Conservation (phyloP, 768 basidiomycete species). For the Trametes cingulata region DNA sequence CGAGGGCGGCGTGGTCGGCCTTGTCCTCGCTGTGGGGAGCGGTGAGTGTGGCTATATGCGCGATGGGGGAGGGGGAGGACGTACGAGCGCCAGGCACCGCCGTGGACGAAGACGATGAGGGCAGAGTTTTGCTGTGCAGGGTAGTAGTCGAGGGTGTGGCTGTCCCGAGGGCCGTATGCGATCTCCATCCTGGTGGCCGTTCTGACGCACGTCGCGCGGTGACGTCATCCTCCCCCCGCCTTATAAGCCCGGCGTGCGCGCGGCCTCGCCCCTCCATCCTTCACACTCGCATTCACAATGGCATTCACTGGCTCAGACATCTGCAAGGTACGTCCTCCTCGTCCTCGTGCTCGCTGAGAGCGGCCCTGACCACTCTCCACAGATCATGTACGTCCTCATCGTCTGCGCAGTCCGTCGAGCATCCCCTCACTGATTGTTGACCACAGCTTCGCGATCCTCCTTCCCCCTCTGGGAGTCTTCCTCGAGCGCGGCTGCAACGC, state of each 20-base stretch:
- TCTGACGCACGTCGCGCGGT: neutral
- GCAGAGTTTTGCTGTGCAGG: conserved; percentile 29
- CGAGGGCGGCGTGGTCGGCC: conserved; percentile 53
- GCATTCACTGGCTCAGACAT: conserved; percentile 73
- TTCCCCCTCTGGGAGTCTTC: conserved; percentile 88
- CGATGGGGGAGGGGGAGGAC: conserved; percentile 27
- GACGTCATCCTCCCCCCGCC: conserved; percentile 15
- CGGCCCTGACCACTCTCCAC: conserved; percentile 2
- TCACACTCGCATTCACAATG: conserved; percentile 44
- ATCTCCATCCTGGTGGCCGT: conserved; percentile 16
- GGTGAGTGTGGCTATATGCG: conserved; percentile 10
- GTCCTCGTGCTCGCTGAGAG: neutral
- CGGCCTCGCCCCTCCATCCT: conserved; percentile 11
- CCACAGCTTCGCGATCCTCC: conserved; percentile 61
- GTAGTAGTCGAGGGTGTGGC: conserved; percentile 60
- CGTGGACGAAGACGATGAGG: conserved; percentile 76
- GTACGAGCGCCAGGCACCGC: conserved; percentile 83
- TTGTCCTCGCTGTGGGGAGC: conserved; percentile 66
- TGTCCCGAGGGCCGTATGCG: conserved; percentile 31
- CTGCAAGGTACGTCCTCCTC: conserved; percentile 59
- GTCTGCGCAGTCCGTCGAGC: neutral
- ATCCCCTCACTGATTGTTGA: neutral
- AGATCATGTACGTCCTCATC: conserved; percentile 47
- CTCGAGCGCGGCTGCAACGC: conserved; percentile 81
- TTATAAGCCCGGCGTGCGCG: conserved; percentile 3